Evolutionary conservation across 495 filamentous ascomycete species (phyloP), one percentile per base, ranked within the genome.

Genomic region (Neurospora sublineolata): DNA sequence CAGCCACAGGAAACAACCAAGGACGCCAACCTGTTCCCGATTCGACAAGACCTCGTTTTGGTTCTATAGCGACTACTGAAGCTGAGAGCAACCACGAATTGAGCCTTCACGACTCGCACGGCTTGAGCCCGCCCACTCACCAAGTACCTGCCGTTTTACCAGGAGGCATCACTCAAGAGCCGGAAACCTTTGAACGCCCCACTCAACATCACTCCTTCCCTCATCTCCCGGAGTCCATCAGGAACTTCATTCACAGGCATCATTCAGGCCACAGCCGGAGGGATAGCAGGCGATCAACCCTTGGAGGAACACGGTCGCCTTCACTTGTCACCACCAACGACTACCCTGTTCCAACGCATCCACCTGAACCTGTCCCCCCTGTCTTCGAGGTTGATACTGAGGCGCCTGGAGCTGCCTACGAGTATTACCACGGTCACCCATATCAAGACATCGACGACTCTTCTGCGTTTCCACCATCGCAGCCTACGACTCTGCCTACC

Each of bases 361-460:
- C 76, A 60, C 27, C 67, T 27, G 71, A 74, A 12, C 68, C 67
- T 2, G 42, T 68, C 23, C 68, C 68, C 16, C 70, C 77, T 14
- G 44, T 68, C 12, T 67, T 80, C 46, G 72, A 77, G 67, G 70
- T 73, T 71, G 77, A 80, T 46, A 72, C 72, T n/a, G 75, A 79
- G 10, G 71, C 73, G 1, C 76, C 44, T 4, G 79, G 79, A 67
- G 71, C 76, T 27, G 76, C 76, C 16, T 80, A 76, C 75, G 75
- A 73, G 10, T 80, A 80, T 67, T 80, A 78, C 11, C 33, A 80
- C 77, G 77, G 69, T 18, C 52, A 78, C 46, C 77, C 77, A 33
- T 70, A 69, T 64, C 39, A 77, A 39, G 72, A 60, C 68, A 60
- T 20, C 10, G 14, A 36, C 52, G 14, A 64, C 52, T 64, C 27